Percentiles rank a stretch among this genome's conserved stretches.
phyloP scores from a whole-genome alignment of 306 rosid genomes.

The Nissolia schottii region DNA sequence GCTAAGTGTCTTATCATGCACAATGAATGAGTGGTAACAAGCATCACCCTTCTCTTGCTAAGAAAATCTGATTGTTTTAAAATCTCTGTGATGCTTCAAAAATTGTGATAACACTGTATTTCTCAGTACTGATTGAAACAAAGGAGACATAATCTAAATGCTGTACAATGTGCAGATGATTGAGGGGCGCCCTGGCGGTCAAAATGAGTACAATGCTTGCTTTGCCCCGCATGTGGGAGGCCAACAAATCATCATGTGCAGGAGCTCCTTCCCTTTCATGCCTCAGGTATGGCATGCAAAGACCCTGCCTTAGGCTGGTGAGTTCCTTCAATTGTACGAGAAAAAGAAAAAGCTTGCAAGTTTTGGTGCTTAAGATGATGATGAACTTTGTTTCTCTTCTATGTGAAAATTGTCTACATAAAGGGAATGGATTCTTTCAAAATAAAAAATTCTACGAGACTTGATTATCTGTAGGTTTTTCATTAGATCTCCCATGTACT shows the following conservation, averaged over 20 bases:
- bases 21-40: no score
- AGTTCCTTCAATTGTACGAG: background rate
- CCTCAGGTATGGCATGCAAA: background rate
- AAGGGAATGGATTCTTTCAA: no score
- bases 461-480: no score
- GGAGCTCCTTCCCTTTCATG: background rate
- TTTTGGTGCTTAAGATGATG: background rate
- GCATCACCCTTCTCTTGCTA: no score
- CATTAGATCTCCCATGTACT: no score
- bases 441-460: no score
- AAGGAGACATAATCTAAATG: background rate
- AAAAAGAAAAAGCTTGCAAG: background rate
- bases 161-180: background rate
- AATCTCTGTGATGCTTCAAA: no score
- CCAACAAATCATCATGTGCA: background rate
- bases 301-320: background rate
- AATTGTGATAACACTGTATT: no score
- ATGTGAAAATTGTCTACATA: no score
- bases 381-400: background rate
- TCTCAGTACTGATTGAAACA: no score
- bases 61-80: no score
- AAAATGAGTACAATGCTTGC: background rate
- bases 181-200: background rate
- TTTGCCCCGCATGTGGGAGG: background rate
- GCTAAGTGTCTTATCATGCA: no score